Conservation (phyloP, 1,139 yeast species). For the Nakaseomyces sp. region DNA sequence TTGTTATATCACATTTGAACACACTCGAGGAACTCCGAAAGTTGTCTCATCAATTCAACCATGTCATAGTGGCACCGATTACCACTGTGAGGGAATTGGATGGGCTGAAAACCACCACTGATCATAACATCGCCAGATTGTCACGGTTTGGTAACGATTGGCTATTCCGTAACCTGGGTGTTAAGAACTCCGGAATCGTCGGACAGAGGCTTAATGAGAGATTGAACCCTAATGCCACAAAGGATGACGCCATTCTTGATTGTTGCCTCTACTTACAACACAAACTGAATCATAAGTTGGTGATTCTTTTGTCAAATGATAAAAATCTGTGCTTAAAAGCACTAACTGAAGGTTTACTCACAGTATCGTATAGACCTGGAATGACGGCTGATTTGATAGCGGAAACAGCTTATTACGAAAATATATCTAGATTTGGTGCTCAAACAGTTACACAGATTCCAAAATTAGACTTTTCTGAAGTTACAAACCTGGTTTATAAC, state of each 20-base stretch:
- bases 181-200: slow-evolving; percentile 40
- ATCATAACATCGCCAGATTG: slow-evolving; percentile 37
- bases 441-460: background rate
- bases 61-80: slow-evolving; percentile 55
- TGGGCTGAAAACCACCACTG: slow-evolving; percentile 46
- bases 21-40: slow-evolving; percentile 44
- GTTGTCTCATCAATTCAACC: slow-evolving; percentile 37
- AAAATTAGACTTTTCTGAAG: slow-evolving; percentile 1
- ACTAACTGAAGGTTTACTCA: slow-evolving; percentile 52
- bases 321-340: slow-evolving; percentile 76
- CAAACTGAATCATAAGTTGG: slow-evolving; percentile 36
- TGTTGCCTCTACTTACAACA: slow-evolving; percentile 62
- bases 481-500: slow-evolving; percentile 13
- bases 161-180: slow-evolving; percentile 59
- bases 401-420: slow-evolving; percentile 40
- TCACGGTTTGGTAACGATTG: slow-evolving; percentile 77
- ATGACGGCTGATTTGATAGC: slow-evolving; percentile 60
- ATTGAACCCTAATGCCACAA: slow-evolving; percentile 36
- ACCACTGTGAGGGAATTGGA: slow-evolving; percentile 71
- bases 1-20: slow-evolving; percentile 55
- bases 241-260: slow-evolving; percentile 82
- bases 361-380: slow-evolving; percentile 53
- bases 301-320: slow-evolving; percentile 69
- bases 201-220: slow-evolving; percentile 60
- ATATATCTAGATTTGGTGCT: slow-evolving; percentile 22